A percentile compares a stretch with the other conserved stretches of the same genome.
Conservation (phyloP, 2,329 filamentous ascomycete genomes). For the Fusarium odoratissimum region DNA sequence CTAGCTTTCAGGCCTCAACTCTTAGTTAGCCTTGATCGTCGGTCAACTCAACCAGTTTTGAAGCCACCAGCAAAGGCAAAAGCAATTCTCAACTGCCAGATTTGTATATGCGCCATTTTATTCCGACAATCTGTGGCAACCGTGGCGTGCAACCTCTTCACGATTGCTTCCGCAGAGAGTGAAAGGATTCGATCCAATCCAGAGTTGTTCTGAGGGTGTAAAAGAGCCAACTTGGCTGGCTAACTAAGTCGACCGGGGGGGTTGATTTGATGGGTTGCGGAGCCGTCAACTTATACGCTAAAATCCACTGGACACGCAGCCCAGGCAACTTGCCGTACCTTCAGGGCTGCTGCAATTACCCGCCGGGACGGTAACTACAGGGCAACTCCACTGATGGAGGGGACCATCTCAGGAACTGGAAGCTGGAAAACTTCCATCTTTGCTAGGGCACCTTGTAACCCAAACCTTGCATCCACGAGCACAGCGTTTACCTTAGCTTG, state of each 20-base stretch:
- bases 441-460: constrained; percentile 10
- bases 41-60: background rate
- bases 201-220: constrained; percentile 26
- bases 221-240: constrained; percentile 1
- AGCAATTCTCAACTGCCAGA: constrained; percentile 16
- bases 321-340: background rate
- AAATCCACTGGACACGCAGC: background rate
- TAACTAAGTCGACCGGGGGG: background rate
- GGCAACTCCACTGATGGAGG: constrained; percentile 6
- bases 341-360: constrained; percentile 27
- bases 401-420: constrained; percentile 24
- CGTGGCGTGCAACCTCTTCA: constrained; percentile 37
- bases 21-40: background rate
- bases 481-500: background rate
- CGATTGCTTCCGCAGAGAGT: background rate
- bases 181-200: constrained; percentile 12
- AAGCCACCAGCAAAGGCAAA: background rate
- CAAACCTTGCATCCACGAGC: constrained; percentile 1
- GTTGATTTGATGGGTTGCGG: constrained; percentile 8
- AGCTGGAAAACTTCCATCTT: constrained; percentile 20
- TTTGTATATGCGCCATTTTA: constrained; percentile 38
- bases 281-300: constrained; percentile 31
- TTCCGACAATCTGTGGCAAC: constrained; percentile 18
- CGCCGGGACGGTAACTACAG: constrained; percentile 20
- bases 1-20: constrained; percentile 3